Evolutionary conservation across 2,329 filamentous ascomycete genomes (phyloP).

Genomic region (Microsporum ferrugineum): DNA sequence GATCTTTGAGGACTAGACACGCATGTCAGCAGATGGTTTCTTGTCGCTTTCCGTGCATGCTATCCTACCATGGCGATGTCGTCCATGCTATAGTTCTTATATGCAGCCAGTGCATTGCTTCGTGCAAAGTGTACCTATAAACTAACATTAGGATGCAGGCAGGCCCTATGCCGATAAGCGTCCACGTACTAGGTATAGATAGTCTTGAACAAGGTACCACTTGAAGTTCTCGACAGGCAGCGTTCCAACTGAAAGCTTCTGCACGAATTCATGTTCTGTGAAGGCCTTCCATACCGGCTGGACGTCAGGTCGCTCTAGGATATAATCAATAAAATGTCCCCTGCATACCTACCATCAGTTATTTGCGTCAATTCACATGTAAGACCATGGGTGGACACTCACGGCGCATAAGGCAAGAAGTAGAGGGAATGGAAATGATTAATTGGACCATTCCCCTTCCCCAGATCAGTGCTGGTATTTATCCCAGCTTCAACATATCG

Average conservation of each 20-base stretch:
- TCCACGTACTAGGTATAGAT: constrained; percentile 61
- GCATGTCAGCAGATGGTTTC: not conserved
- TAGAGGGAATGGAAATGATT: constrained; percentile 57
- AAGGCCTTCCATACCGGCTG: constrained; percentile 61
- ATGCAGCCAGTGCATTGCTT: constrained; percentile 72
- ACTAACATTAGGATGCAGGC: constrained; percentile 13
- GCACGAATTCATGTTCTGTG: constrained; percentile 72
- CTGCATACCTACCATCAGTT: constrained; percentile 28
- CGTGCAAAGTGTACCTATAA: constrained; percentile 69
- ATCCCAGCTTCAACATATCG: constrained; percentile 53
- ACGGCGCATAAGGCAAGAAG: constrained; percentile 48
- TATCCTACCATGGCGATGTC: constrained; percentile 57
- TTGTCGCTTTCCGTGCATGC: not conserved
- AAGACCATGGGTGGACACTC: constrained; percentile 18
- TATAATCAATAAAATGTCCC: constrained; percentile 71
- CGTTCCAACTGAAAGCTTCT: constrained; percentile 61
- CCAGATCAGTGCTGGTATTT: constrained; percentile 44
- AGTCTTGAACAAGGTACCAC: constrained; percentile 83
- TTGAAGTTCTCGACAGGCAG: constrained; percentile 70
- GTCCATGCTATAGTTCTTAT: constrained; percentile 64
- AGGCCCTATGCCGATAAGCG: not conserved
- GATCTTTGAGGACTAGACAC: constrained; percentile 50
- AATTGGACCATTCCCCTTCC: constrained; percentile 51
- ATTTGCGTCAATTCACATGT: not conserved
- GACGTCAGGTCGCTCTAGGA: constrained; percentile 66